Base-by-base conservation (phyloP, 1,284 basidiomycete species). In the Marasmius tenuissimus region DNA sequence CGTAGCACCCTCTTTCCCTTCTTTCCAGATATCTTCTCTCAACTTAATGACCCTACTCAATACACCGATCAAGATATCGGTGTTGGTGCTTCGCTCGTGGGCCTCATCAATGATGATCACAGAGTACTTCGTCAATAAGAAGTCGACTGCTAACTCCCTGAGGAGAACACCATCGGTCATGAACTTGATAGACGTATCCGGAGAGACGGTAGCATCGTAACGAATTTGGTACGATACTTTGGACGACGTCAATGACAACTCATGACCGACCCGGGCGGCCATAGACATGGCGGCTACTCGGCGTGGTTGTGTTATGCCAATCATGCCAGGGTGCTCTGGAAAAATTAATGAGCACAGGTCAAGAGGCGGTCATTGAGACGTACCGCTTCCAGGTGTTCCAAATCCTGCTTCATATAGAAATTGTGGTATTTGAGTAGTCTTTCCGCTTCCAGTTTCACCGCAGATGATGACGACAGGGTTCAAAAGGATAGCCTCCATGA, bases 81-180 rank as follows among this genome's bases (percentile, higher is more conserved):
- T 99, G 73, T 99, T 99, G 79, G 99, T 93, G 67, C 95, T 97
- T 63, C 97, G 81, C 75, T 99, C 97, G 76, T 99, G 97, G 0
- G 97, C 97, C 76, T 99, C 97, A 69, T 99, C 97, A 60, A 98
- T 92, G 62, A 99, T 91, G 66, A 99, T 87, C 38, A 97, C 92
- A 27, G 93, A 96, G 75, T 99, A 99, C 72, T 91, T 93, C 58
- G 81, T 86, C 16, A 99, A 81, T 37, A 98, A 75, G 72, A 99
- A 97, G 72, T 99, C 97, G 14, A 85, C 87, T 0, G 94, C 91
- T 22, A 99, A 82, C 75, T 99, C 97, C 61, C 97, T 89, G 11
- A 99, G 81, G 27, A 99, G 79, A 14, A 99, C 95, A 81, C 97
- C 97, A 70, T 99, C 97, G 1, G 97, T 99, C 97, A 99, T 99